These are phyloP conservation scores for Boletus eberwhitei DNA, from an alignment of 768 basidiomycete species.

Conservation along the genomic window DNA sequence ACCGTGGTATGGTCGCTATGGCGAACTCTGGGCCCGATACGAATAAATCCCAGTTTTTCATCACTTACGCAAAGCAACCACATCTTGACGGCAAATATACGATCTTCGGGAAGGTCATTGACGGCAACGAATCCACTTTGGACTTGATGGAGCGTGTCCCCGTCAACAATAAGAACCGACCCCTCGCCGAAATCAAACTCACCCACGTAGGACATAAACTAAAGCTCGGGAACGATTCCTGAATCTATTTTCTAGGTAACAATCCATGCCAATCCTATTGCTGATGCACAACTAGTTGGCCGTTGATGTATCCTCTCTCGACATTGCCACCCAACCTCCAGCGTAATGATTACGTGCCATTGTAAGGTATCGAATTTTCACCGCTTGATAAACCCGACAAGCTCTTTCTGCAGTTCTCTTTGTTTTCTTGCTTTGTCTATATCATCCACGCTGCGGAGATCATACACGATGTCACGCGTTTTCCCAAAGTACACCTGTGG, in stretches of 20 bases:
- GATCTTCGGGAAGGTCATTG: constrained; percentile 97
- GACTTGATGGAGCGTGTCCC: constrained; percentile 93
- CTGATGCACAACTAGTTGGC: constrained; percentile 53
- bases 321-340: neutral
- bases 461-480: constrained; percentile 92
- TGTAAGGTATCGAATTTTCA: constrained; percentile 30
- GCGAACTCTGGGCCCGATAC: constrained; percentile 93
- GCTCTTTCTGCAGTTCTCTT: constrained; percentile 85
- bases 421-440: constrained; percentile 78
- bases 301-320: constrained; percentile 17
- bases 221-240: neutral
- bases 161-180: constrained; percentile 88
- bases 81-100: constrained; percentile 95
- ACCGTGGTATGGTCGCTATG: constrained; percentile 94
- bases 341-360: constrained; percentile 10
- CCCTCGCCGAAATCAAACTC: constrained; percentile 80
- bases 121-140: constrained; percentile 90
- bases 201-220: constrained; percentile 54
- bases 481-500: constrained; percentile 89
- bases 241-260: constrained; percentile 50
- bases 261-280: constrained; percentile 94
- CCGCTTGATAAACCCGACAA: constrained; percentile 82
- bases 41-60: constrained; percentile 90
- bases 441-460: constrained; percentile 84
- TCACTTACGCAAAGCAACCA: constrained; percentile 88